Conservation (phyloP, 768 basidiomycete genomes). For the Mycena epipterygia region DNA sequence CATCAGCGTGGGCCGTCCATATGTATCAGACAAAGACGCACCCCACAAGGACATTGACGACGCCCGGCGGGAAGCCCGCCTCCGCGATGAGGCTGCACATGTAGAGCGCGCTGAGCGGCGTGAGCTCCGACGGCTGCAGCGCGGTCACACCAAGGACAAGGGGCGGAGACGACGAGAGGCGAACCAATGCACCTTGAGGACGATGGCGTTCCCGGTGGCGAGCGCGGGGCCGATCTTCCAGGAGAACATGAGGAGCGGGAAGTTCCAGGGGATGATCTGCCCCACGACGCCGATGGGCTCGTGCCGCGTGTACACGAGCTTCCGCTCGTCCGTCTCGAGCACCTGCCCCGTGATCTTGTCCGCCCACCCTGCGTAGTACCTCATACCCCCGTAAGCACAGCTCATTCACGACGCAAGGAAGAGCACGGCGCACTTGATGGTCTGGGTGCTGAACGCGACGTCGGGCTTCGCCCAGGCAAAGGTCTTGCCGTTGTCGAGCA, state of each 20-base stretch:
- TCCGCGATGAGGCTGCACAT: slow-evolving; percentile 71
- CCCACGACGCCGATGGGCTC: slow-evolving; percentile 69
- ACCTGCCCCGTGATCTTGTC: slow-evolving; percentile 68
- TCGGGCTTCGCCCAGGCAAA: slow-evolving; percentile 44
- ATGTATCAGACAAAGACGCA: too few relatives aligned
- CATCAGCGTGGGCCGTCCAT: too few relatives aligned
- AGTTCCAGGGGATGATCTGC: slow-evolving; percentile 62
- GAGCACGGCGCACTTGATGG: too few relatives aligned
- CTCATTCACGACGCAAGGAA: too few relatives aligned
- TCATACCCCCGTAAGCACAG: too few relatives aligned
- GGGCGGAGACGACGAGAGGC: too few relatives aligned
- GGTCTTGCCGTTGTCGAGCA: slow-evolving; percentile 61
- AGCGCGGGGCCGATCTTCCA: slow-evolving; percentile 90
- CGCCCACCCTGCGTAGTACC: slow-evolving; percentile 76
- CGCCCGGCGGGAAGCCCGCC: slow-evolving; percentile 85
- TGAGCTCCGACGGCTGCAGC: slow-evolving; percentile 76
- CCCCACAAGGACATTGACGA: slow-evolving; percentile 83
- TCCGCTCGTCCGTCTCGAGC: slow-evolving; percentile 63
- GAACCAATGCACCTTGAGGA: slow-evolving; percentile 65
- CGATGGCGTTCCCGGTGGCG: slow-evolving; percentile 83
- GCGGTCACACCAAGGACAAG: too few relatives aligned
- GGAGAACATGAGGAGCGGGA: slow-evolving; percentile 72
- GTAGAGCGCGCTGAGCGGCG: slow-evolving; percentile 77
- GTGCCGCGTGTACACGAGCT: slow-evolving; percentile 72
- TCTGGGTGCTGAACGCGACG: slow-evolving; percentile 46